phyloP scores from a whole-genome alignment of 2,329 filamentous ascomycete species.

The Corynespora cassiicola region DNA sequence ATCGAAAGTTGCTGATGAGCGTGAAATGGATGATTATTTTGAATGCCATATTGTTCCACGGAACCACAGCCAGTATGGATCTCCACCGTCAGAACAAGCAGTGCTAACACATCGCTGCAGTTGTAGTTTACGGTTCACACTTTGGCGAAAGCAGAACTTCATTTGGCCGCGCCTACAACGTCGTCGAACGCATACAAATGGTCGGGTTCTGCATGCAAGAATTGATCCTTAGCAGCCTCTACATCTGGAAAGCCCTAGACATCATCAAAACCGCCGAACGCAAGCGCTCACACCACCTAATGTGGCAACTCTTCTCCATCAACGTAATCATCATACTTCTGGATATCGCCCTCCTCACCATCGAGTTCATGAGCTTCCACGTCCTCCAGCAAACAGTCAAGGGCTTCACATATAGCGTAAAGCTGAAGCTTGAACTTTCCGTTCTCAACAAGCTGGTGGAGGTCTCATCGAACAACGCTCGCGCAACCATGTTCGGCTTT shows the following conservation, averaged over 20 bases:
- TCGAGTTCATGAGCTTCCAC: conserved; percentile 40
- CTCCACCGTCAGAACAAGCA: background rate
- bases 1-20: conserved; percentile 49
- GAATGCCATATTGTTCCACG: conserved; percentile 59
- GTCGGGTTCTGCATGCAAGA: conserved; percentile 47
- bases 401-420: conserved; percentile 48
- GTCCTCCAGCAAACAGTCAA: conserved; percentile 46
- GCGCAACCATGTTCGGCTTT: conserved; percentile 12
- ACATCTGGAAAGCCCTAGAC: conserved; percentile 53
- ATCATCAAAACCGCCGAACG: conserved; percentile 49
- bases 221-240: conserved; percentile 45
- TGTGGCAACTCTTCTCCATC: conserved; percentile 45
- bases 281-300: conserved; percentile 28
- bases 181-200: conserved; percentile 49
- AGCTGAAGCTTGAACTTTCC: conserved; percentile 60
- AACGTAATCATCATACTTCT: conserved; percentile 47
- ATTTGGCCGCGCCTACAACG: conserved; percentile 36
- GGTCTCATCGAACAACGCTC: conserved; percentile 12
- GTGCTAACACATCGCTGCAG: conserved; percentile 23
- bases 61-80: conserved; percentile 46
- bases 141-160: conserved; percentile 52
- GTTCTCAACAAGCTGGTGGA: conserved; percentile 54
- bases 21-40: conserved; percentile 63
- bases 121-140: conserved; percentile 60
- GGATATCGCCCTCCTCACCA: conserved; percentile 42